phyloP scores from a whole-genome alignment of 495 filamentous ascomycete genomes.

The Aspergillus diversus region DNA sequence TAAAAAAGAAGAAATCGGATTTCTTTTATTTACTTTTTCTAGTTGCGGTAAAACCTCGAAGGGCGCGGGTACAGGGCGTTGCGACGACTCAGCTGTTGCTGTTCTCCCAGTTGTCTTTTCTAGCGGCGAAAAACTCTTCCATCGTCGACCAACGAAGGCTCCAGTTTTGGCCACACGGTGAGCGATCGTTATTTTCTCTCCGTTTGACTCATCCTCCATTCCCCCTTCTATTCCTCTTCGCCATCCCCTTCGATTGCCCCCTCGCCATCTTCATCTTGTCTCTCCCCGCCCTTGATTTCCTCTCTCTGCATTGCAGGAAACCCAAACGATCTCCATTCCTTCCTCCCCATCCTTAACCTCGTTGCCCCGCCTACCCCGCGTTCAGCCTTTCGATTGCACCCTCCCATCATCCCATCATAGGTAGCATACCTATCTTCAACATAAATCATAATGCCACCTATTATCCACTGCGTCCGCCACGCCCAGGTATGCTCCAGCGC shows the following conservation, averaged over 20 bases:
- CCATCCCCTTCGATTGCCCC: neutral
- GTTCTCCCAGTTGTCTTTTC: neutral
- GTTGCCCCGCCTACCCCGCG: constrained; percentile 20
- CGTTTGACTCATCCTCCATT: constrained; percentile 17
- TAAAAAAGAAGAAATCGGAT: too few species aligned
- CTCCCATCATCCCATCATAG: too few species aligned
- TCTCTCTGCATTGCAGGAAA: neutral
- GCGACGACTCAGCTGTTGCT: neutral
- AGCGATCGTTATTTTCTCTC: constrained; percentile 3
- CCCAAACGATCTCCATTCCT: neutral
- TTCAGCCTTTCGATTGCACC: neutral
- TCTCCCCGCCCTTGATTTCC: constrained; percentile 1
- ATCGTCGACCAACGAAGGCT: constrained; percentile 21
- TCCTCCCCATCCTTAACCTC: neutral
- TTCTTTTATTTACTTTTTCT: too few species aligned
- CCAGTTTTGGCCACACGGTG: constrained; percentile 20
- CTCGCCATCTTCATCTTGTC: constrained; percentile 5
- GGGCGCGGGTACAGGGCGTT: neutral
- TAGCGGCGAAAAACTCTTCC: constrained; percentile 11
- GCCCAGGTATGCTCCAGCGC: constrained; percentile 48
- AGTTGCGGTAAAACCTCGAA: too few species aligned
- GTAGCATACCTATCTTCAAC: neutral
- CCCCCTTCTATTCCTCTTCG: neutral
- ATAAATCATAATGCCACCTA: constrained; percentile 36
- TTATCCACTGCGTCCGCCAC: constrained; percentile 57